Percentiles rank a stretch among this genome's conserved stretches.
phyloP scores from a whole-genome alignment of 345 rosid genomes.

The Erysimum cheiranthoides region DNA sequence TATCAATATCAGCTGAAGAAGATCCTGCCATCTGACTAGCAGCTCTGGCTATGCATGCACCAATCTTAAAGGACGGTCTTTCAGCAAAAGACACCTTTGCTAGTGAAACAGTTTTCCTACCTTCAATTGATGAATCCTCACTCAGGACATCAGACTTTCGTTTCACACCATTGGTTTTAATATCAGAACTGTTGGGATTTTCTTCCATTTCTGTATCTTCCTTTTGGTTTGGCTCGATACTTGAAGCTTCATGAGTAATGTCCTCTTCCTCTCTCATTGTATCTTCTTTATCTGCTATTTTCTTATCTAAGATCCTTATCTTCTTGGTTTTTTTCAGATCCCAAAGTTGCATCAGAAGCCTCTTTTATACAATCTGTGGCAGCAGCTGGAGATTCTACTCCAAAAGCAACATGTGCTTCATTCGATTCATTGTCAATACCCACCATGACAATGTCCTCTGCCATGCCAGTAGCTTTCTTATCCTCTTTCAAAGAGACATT shows the following conservation, averaged over 20 bases:
- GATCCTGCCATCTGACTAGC: constrained; percentile 93
- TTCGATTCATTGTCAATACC: constrained; percentile 24
- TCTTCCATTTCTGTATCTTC: constrained; percentile 46
- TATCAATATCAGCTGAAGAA: constrained; percentile 68
- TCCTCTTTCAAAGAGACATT: constrained; percentile 35
- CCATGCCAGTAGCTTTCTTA: constrained; percentile 29
- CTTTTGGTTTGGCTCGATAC: constrained; percentile 28
- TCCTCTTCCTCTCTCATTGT: constrained; percentile 32
- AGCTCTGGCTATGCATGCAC: constrained; percentile 88
- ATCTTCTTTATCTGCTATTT: constrained; percentile 26
- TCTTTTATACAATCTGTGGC: constrained; percentile 13
- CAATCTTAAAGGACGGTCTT: constrained; percentile 87
- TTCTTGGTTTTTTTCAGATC: constrained; percentile 30
- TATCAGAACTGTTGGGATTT: constrained; percentile 42
- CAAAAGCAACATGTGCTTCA: constrained; percentile 4
- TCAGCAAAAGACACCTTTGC: constrained; percentile 64
- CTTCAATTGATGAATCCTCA: constrained; percentile 58
- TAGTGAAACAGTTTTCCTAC: constrained; percentile 65
- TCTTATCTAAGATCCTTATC: constrained; percentile 25
- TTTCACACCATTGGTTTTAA: constrained; percentile 56
- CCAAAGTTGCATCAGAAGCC: constrained; percentile 24
- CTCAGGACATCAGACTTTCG: constrained; percentile 56
- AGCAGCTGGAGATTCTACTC: constrained; percentile 9
- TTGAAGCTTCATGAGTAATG: constrained; percentile 30
- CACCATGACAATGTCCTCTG: constrained; percentile 39